Percentiles rank a stretch among this genome's conserved stretches.
phyloP scores from a whole-genome alignment of 805 yeast species.

The Candida broadrunensis region DNA sequence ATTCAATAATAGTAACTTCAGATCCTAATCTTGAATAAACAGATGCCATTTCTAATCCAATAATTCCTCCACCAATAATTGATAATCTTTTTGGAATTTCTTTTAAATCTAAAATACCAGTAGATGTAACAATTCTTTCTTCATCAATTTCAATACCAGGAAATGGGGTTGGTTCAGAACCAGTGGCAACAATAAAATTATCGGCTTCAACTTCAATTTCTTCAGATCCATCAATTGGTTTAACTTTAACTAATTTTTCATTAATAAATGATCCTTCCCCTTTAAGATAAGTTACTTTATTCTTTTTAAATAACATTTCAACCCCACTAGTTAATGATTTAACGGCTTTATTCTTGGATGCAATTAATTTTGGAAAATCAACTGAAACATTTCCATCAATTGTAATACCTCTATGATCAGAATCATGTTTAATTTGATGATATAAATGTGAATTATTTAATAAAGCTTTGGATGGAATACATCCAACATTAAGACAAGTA shows the following conservation, averaged over 20 bases:
- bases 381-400: slow-evolving; percentile 68
- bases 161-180: slow-evolving; percentile 98
- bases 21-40: slow-evolving; percentile 95
- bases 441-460: slow-evolving; percentile 91
- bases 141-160: slow-evolving; percentile 97
- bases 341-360: slow-evolving; percentile 90
- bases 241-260: slow-evolving; percentile 74
- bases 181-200: slow-evolving; percentile 93
- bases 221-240: slow-evolving; percentile 79
- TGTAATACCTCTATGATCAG: slow-evolving; percentile 87
- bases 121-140: slow-evolving; percentile 93
- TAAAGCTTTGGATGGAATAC: slow-evolving; percentile 96
- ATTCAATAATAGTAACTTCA: slow-evolving; percentile 93
- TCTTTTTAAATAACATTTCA: slow-evolving; percentile 92
- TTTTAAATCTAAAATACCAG: slow-evolving; percentile 81
- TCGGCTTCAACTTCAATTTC: slow-evolving; percentile 69
- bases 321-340: slow-evolving; percentile 89
- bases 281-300: slow-evolving; percentile 90
- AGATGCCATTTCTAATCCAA: slow-evolving; percentile 99
- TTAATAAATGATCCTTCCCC: slow-evolving; percentile 87
- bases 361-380: slow-evolving; percentile 77
- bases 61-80: slow-evolving; percentile 98
- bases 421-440: slow-evolving; percentile 85
- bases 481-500: slow-evolving; percentile 97
- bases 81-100: slow-evolving; percentile 91